These are phyloP conservation scores for Mortierella sp. DNA, from an alignment of 371 early-diverging fungal genomes.

Conservation along the genomic window DNA sequence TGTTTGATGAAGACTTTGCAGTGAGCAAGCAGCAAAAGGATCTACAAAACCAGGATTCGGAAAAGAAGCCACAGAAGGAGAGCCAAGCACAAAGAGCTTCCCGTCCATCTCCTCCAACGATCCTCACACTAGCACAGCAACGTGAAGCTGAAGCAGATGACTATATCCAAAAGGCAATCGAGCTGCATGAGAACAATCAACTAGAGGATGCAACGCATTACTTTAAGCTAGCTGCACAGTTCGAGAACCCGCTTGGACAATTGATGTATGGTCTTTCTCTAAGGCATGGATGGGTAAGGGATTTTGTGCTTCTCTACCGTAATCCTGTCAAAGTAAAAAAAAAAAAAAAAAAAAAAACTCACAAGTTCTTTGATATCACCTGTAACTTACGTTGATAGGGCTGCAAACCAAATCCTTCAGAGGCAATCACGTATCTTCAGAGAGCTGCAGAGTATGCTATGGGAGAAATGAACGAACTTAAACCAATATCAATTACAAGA, in stretches of 20 bases:
- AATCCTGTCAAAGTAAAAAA: too few species aligned
- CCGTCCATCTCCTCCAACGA: conserved; percentile 13
- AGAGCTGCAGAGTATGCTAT: conserved; percentile 83
- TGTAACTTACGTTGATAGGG: conserved; percentile 64
- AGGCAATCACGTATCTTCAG: conserved; percentile 80
- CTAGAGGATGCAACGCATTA: conserved; percentile 84
- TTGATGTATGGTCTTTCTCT: conserved; percentile 90
- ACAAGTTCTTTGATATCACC: neutral
- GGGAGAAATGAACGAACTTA: conserved; percentile 63
- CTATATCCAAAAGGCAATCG: conserved; percentile 64
- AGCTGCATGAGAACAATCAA: conserved; percentile 78
- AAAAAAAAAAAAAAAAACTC: too few species aligned
- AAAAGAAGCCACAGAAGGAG: neutral
- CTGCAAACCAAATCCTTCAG: conserved; percentile 71
- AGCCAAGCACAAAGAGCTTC: neutral
- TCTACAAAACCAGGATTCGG: neutral
- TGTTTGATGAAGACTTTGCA: conserved; percentile 25
- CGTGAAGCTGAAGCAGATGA: conserved; percentile 59
- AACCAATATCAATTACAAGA: conserved; percentile 10
- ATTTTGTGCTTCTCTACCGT: neutral
- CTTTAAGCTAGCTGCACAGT: conserved; percentile 83
- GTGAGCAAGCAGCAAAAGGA: neutral
- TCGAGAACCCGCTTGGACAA: conserved; percentile 80
- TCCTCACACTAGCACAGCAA: conserved; percentile 38
- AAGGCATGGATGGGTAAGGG: conserved; percentile 86